These are phyloP conservation scores for Trichophyton schoenleinii DNA, from an alignment of 2,329 filamentous ascomycete genomes.

Conservation along the genomic window DNA sequence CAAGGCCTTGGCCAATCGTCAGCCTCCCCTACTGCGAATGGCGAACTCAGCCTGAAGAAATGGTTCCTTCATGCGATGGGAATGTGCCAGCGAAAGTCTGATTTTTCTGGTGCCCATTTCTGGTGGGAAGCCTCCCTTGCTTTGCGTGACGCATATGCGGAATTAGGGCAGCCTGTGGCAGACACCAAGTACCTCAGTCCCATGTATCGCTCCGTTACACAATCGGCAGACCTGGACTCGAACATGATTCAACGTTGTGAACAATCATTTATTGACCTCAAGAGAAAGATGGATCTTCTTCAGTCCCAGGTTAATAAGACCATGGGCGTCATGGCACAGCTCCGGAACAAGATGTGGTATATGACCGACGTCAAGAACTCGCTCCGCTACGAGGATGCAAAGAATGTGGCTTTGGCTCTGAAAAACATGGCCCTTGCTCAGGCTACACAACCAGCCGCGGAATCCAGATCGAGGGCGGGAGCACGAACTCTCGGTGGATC, in stretches of 20 bases:
- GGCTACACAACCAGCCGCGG: conserved; percentile 20
- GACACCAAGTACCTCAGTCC: conserved; percentile 59
- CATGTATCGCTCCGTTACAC: conserved; percentile 50
- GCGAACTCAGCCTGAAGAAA: conserved; percentile 19
- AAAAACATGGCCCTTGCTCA: conserved; percentile 68
- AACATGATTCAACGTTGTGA: conserved; percentile 27
- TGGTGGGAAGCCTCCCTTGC: conserved; percentile 76
- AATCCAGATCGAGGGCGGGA: conserved; percentile 28
- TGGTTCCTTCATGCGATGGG: conserved; percentile 54
- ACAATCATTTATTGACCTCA: conserved; percentile 58
- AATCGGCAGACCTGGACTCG: conserved; percentile 22
- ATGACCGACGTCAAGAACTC: conserved; percentile 88
- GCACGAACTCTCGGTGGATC: conserved; percentile 39
- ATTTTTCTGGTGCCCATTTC: conserved; percentile 71
- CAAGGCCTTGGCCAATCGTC: conserved; percentile 23
- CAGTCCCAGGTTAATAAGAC: conserved; percentile 62
- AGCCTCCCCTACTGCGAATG: neutral
- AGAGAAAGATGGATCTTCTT: conserved; percentile 66
- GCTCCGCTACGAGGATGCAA: conserved; percentile 72
- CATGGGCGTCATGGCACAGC: conserved; percentile 58
- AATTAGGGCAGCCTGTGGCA: conserved; percentile 43
- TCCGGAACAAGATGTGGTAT: conserved; percentile 98
- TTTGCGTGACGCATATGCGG: conserved; percentile 49
- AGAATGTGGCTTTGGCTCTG: conserved; percentile 72
- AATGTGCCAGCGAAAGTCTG: conserved; percentile 63